A percentile compares a stretch with the other conserved stretches of the same genome.
phyloP scores from a whole-genome alignment of 1,284 basidiomycete species.

The Heliocybe sulcata region DNA sequence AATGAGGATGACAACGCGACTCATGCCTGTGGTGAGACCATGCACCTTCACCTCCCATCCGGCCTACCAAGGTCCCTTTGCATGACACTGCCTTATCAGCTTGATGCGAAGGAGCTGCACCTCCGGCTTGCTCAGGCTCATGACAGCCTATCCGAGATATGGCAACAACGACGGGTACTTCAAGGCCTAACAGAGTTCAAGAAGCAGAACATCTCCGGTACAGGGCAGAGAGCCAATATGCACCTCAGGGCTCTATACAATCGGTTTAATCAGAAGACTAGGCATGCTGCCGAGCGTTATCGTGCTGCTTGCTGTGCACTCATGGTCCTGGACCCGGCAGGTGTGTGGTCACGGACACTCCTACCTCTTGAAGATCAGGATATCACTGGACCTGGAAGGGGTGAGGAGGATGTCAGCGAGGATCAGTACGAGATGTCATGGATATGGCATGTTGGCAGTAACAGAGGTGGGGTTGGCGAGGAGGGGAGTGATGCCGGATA shows the following conservation, averaged over 20 bases:
- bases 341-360: too few relatives aligned
- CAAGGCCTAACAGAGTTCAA: slow-evolving; percentile 1
- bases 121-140: slow-evolving; percentile 10
- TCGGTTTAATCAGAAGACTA: slow-evolving; percentile 1
- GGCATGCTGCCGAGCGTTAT: slow-evolving; percentile 4
- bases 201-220: slow-evolving; percentile 5
- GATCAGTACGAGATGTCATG: slow-evolving; percentile 6
- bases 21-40: background rate
- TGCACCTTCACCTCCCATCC: slow-evolving; percentile 7
- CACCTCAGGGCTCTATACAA: slow-evolving; percentile 5
- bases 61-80: background rate
- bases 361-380: slow-evolving; percentile 7
- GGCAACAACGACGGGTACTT: slow-evolving; percentile 4
- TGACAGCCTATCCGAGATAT: slow-evolving; percentile 8
- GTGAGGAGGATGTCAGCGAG: too few relatives aligned
- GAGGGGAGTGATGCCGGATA: slow-evolving; percentile 1
- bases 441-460: slow-evolving; percentile 8
- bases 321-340: slow-evolving; percentile 4
- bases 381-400: too few relatives aligned
- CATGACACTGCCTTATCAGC: background rate
- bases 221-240: slow-evolving; percentile 9
- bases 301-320: slow-evolving; percentile 6
- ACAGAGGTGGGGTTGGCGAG: background rate
- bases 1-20: background rate
- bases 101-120: slow-evolving; percentile 18